Percentiles rank a stretch among this genome's conserved stretches.
Conservation (phyloP, 106 monocot species). For the Platanthera guangdongensis region DNA sequence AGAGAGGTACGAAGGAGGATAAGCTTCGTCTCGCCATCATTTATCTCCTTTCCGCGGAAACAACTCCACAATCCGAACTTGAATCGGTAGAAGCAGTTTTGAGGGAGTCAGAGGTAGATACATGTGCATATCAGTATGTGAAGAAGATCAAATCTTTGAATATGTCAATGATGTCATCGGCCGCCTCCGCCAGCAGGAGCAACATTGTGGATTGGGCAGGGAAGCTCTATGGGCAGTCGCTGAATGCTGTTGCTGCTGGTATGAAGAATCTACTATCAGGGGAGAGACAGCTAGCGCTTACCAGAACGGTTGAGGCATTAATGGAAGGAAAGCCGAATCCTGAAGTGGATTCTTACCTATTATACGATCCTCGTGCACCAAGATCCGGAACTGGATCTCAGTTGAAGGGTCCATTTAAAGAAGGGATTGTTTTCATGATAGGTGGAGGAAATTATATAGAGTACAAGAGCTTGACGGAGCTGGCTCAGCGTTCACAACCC, state of each 20-base stretch:
- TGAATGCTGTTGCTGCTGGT: slow-evolving; percentile 89
- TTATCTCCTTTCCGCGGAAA: slow-evolving; percentile 79
- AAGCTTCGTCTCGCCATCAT: slow-evolving; percentile 80
- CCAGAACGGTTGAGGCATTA: slow-evolving; percentile 79
- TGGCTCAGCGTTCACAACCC: slow-evolving; percentile 59
- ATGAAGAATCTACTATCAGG: slow-evolving; percentile 89
- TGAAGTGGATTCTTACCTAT: slow-evolving; percentile 72
- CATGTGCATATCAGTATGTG: slow-evolving; percentile 77
- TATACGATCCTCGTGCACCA: slow-evolving; percentile 80
- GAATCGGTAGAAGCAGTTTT: slow-evolving; percentile 70
- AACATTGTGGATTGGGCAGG: slow-evolving; percentile 99
- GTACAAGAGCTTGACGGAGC: slow-evolving; percentile 83
- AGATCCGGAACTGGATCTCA: slow-evolving; percentile 47
- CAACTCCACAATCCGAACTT: slow-evolving; percentile 64
- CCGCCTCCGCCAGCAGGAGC: slow-evolving; percentile 55
- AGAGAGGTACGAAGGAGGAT: slow-evolving; percentile 75
- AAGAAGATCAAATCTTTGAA: slow-evolving; percentile 90
- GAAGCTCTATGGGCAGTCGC: slow-evolving; percentile 88
- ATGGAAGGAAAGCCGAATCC: slow-evolving; percentile 96
- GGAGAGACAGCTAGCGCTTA: slow-evolving; percentile 71
- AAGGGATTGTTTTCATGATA: slow-evolving; percentile 96
- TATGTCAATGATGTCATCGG: slow-evolving; percentile 50
- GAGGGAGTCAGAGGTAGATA: slow-evolving; percentile 73
- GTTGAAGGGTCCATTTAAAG: slow-evolving; percentile 84
- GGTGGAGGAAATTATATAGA: slow-evolving; percentile 95